Evolutionary conservation across 495 filamentous ascomycete species (phyloP).

Genomic region (Bombardia bombarda): DNA sequence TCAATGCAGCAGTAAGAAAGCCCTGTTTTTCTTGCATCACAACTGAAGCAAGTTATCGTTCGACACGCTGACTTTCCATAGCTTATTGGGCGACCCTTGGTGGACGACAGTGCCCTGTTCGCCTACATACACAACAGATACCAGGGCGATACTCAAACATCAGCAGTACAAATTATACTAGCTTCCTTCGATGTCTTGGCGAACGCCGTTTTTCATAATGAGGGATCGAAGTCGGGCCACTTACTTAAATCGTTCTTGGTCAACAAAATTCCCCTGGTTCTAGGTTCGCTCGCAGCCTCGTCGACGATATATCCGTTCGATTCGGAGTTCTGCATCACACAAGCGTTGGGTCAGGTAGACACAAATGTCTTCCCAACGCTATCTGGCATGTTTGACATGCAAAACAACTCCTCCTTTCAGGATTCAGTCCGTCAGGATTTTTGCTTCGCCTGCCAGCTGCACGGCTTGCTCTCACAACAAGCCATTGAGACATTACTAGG

Average conservation of each 20-base stretch:
- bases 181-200: constrained; percentile 85
- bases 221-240: constrained; percentile 61
- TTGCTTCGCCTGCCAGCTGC: constrained; percentile 81
- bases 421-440: constrained; percentile 86
- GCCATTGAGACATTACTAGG: constrained; percentile 76
- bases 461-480: constrained; percentile 67
- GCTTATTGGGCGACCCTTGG: constrained; percentile 73
- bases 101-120: constrained; percentile 72
- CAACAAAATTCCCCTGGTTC: constrained; percentile 81
- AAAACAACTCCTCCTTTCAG: constrained; percentile 61
- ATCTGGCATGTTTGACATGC: constrained; percentile 70
- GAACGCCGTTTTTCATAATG: constrained; percentile 74
- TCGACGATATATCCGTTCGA: constrained; percentile 52
- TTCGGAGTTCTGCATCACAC: constrained; percentile 69
- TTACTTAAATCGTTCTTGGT: constrained; percentile 85
- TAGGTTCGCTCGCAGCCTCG: constrained; percentile 52
- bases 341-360: constrained; percentile 68
- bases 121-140: constrained; percentile 79
- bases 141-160: constrained; percentile 64
- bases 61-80: constrained; percentile 35
- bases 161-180: constrained; percentile 72
- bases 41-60: too few species aligned
- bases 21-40: neutral
- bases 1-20: constrained; percentile 66
- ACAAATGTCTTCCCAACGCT: constrained; percentile 73